Conservation (phyloP, 2,329 filamentous ascomycete genomes). For the Allantophomopsis cytisporea region DNA sequence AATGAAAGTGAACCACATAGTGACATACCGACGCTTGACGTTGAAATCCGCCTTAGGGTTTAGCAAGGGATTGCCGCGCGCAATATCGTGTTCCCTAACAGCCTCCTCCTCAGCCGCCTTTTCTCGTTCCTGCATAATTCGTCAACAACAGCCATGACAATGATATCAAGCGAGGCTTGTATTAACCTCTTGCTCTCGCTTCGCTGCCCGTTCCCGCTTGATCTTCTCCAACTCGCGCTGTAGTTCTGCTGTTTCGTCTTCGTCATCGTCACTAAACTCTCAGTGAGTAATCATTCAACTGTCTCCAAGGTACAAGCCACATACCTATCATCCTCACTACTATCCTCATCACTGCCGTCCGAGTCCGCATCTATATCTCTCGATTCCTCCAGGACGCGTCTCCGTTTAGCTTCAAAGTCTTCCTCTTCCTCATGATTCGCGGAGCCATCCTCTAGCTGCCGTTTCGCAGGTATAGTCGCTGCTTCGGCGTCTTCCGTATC, state of each 20-base stretch:
- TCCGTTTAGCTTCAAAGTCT: constrained; percentile 68
- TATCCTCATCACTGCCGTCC: constrained; percentile 43
- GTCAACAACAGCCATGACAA: constrained; percentile 2
- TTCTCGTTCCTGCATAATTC: constrained; percentile 51
- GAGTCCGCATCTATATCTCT: constrained; percentile 77
- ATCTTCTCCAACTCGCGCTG: constrained; percentile 93
- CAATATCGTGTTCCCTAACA: constrained; percentile 75
- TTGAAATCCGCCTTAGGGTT: constrained; percentile 74
- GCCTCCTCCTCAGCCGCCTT: constrained; percentile 71
- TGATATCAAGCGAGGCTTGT: constrained; percentile 2
- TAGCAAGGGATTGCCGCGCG: constrained; percentile 80
- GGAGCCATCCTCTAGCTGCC: constrained; percentile 41
- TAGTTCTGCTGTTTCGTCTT: constrained; percentile 77
- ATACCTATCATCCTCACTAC: constrained; percentile 48
- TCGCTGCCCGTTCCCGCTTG: constrained; percentile 66
- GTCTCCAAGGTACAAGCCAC: constrained; percentile 9
- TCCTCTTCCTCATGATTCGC: constrained; percentile 34
- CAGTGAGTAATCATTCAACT: constrained; percentile 12
- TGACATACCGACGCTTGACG: constrained; percentile 53
- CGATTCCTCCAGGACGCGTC: constrained; percentile 78
- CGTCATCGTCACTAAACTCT: constrained; percentile 47
- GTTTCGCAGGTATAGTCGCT: constrained; percentile 48
- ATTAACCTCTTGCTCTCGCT: constrained; percentile 57
- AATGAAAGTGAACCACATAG: neutral
- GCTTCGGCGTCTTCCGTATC: constrained; percentile 31